Percentiles rank a stretch among this genome's conserved stretches.
Evolutionary conservation across 1,139 yeast genomes (phyloP).

Genomic region (Spencermartinsiella ligniputridi): DNA sequence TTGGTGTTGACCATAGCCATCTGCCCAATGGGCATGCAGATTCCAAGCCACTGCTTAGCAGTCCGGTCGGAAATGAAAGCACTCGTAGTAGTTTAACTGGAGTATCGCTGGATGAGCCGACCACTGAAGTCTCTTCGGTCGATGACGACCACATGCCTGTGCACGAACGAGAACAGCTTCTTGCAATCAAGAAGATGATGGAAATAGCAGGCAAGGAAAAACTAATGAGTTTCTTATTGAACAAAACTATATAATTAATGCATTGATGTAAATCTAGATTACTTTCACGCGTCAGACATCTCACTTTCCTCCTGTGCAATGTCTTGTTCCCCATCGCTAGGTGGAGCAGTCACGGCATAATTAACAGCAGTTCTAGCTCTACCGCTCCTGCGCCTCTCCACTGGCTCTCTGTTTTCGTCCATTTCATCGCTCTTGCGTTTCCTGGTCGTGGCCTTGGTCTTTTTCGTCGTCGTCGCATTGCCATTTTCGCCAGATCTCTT

Average conservation of each 20-base stretch:
- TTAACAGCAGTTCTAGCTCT: constrained; percentile 13
- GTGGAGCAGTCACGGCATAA: background rate
- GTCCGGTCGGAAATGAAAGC: constrained; percentile 4
- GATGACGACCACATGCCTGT: constrained; percentile 23
- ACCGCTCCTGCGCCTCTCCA: constrained; percentile 8
- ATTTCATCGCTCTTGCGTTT: background rate
- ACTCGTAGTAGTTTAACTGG: constrained; percentile 9
- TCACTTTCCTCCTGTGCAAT: constrained; percentile 6
- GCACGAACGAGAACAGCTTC: constrained; percentile 50
- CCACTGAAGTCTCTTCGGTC: constrained; percentile 7
- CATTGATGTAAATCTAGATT: background rate
- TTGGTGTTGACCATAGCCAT: constrained; percentile 9
- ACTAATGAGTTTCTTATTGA: constrained; percentile 46
- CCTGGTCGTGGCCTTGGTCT: background rate
- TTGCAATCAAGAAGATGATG: constrained; percentile 56
- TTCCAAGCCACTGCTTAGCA: background rate
- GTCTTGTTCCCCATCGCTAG: constrained; percentile 10
- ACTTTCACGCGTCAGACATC: too few species aligned
- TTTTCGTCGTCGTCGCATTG: background rate
- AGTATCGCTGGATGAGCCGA: constrained; percentile 4
- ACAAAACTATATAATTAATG: background rate
- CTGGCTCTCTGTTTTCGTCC: constrained; percentile 2
- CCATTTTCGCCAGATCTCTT: background rate
- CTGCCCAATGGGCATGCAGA: background rate
- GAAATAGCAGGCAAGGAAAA: constrained; percentile 66